Conservation (phyloP, 441 rosid genomes). For the Dalechampia spathulata region DNA sequence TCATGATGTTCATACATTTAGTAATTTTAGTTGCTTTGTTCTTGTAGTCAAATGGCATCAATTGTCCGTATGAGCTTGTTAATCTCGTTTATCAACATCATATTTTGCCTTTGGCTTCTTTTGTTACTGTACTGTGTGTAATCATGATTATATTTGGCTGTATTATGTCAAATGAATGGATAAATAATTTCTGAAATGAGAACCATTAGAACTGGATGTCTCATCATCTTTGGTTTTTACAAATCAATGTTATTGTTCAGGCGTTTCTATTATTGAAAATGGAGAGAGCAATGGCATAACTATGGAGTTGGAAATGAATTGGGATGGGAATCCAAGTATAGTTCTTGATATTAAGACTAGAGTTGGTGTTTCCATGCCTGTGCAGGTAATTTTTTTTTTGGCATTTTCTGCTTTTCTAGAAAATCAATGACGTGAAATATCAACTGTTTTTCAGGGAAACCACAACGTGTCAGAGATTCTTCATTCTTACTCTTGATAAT, state of each 20-base stretch:
- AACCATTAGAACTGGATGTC: not conserved
- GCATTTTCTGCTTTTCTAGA: not conserved
- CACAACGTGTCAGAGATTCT: not conserved
- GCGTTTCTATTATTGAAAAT: conserved; percentile 61
- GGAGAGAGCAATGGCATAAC: conserved; percentile 51
- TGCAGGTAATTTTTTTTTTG: conserved; percentile 54
- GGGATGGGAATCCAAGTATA: conserved; percentile 92
- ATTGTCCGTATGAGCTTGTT: not conserved
- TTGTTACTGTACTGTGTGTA: too few relatives aligned
- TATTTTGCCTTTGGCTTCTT: too few relatives aligned
- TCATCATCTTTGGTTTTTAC: conserved; percentile 1
- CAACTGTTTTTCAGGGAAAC: not conserved
- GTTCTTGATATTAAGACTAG: conserved; percentile 71
- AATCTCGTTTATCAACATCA: too few relatives aligned
- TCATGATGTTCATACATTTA: too few relatives aligned
- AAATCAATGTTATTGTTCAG: conserved; percentile 26
- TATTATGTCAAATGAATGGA: not conserved
- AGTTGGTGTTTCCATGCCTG: conserved; percentile 76
- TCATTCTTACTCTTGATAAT: not conserved
- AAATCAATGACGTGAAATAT: not conserved
- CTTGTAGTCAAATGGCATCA: not conserved
- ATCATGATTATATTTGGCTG: not conserved
- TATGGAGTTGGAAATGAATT: conserved; percentile 91
- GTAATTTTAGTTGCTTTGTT: not conserved
- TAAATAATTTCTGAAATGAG: not conserved